Base-by-base conservation (phyloP, 495 filamentous ascomycete species). In the Podospora pseudoanserina region DNA sequence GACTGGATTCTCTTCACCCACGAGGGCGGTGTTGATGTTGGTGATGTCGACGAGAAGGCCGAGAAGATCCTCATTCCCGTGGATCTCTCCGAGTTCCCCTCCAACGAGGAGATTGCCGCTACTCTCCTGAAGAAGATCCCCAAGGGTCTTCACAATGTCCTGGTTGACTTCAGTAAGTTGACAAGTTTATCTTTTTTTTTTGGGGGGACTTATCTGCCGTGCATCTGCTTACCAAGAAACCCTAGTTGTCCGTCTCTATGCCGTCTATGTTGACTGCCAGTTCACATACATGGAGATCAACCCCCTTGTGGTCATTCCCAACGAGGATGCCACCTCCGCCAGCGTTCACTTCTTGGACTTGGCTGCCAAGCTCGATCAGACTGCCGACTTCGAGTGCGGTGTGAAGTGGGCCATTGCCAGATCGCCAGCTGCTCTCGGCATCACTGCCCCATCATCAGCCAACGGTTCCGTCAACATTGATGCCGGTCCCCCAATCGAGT, bases 281-380 rank as follows among this genome's bases (percentile, higher is more conserved):
- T 99, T 99, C 87, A 98, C 95, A 76, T 98, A 98, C 84, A 93
- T 99, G 69, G 95, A 99, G 83, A 99, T 99, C 86, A 99, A 99
- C 86, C 95, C 95, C 65, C 83, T 99, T 68, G 95, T 99, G 65
- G 95, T 97, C 75, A 94, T 99, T 74, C 95, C 95, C 77, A 99
- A 98, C 83, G 89, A 87, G 67, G 88, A 92, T 72, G 88, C 83
- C 68, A 98, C 95, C 76, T 97, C 93, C 64, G 96, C 95, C 57
- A 88, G 96, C 32, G 95, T 99, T 39, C 87, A 97, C 87, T 99
- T 98, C 89, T 88, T 99, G 67, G 95, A 99, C 84, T 86, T 99
- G 76, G 95, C 95, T 68, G 95, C 95, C 75, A 99, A 99, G 88
- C 84, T 99, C 65, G 95, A 99, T 81, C 95, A 99, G 83, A 99